These are phyloP conservation scores for Meripilus lineatus DNA, from an alignment of 1,284 basidiomycete species.

Conservation along the genomic window DNA sequence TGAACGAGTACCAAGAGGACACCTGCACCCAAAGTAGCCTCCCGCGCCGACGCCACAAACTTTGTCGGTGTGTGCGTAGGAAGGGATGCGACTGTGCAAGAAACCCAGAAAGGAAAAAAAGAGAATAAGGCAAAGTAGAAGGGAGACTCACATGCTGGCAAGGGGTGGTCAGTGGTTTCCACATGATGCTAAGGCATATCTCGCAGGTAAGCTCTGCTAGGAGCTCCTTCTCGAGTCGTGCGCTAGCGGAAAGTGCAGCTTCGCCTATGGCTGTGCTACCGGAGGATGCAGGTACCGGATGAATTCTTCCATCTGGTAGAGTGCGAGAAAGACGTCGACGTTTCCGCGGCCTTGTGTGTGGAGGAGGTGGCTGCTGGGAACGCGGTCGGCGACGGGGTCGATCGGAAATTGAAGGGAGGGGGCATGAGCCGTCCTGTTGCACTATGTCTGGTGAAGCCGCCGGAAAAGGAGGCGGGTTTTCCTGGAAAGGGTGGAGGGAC, in stretches of 20 bases:
- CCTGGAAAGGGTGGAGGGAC: too few species aligned
- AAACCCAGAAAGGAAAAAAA: too few species aligned
- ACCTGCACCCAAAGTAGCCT: too few species aligned
- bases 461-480: not conserved
- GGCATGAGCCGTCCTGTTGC: too few species aligned
- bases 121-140: slow-evolving; percentile 5
- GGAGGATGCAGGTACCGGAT: not conserved
- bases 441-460: too few species aligned
- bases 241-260: slow-evolving; percentile 12
- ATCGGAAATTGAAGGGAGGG: too few species aligned
- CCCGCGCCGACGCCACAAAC: too few species aligned
- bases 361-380: slow-evolving; percentile 1
- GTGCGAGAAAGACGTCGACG: not conserved
- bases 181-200: slow-evolving; percentile 83
- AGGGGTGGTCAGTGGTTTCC: slow-evolving; percentile 86
- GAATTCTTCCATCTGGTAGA: not conserved
- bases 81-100: too few species aligned
- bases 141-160: slow-evolving; percentile 79
- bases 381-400: not conserved
- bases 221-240: slow-evolving; percentile 66
- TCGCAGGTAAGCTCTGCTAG: slow-evolving; percentile 79
- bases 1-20: too few species aligned
- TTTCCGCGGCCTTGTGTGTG: slow-evolving; percentile 3
- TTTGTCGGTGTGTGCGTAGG: too few species aligned
- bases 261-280: not conserved